These are phyloP conservation scores for Primulina eburnea DNA, from an alignment of 257 asterid genomes.

Conservation along the genomic window DNA sequence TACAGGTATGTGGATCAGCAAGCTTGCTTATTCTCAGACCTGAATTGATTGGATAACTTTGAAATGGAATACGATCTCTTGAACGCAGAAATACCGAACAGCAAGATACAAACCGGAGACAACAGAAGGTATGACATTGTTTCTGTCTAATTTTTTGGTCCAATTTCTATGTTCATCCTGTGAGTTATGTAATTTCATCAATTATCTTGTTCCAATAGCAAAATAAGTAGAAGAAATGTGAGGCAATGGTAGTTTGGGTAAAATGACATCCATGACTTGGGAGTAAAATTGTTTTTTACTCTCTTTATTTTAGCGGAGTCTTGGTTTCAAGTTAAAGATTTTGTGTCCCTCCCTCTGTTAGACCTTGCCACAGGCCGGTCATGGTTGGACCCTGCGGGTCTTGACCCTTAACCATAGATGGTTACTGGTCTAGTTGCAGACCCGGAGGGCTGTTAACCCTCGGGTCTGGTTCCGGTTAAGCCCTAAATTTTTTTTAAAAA, in stretches of 20 bases:
- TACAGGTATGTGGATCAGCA: conserved; percentile 49
- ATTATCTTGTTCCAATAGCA: conserved; percentile 7
- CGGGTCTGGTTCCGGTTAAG: no score
- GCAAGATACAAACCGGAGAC: conserved; percentile 87
- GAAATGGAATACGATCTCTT: conserved; percentile 27
- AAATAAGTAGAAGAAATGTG: conserved; percentile 15
- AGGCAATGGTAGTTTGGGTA: conserved; percentile 1
- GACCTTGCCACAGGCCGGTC: no score
- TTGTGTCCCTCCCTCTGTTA: no score
- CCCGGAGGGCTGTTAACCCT: no score
- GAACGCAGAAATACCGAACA: conserved; percentile 82
- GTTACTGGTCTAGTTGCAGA: no score
- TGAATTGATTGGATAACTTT: conserved; percentile 20
- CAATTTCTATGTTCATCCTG: conserved; percentile 12
- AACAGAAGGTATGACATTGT: conserved; percentile 56
- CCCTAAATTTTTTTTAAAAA: no score
- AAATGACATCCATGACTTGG: conserved; percentile 1
- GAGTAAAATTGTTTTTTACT: background rate
- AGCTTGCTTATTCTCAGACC: conserved; percentile 12
- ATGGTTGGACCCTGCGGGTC: no score
- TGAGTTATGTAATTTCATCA: conserved; percentile 18
- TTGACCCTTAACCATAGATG: no score
- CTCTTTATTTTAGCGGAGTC: background rate
- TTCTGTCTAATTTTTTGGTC: conserved; percentile 13
- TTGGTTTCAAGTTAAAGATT: background rate